A percentile compares a stretch with the other conserved stretches of the same genome.
phyloP scores from a whole-genome alignment of 2,329 filamentous ascomycete species.

The Incumbomyces delicatus region DNA sequence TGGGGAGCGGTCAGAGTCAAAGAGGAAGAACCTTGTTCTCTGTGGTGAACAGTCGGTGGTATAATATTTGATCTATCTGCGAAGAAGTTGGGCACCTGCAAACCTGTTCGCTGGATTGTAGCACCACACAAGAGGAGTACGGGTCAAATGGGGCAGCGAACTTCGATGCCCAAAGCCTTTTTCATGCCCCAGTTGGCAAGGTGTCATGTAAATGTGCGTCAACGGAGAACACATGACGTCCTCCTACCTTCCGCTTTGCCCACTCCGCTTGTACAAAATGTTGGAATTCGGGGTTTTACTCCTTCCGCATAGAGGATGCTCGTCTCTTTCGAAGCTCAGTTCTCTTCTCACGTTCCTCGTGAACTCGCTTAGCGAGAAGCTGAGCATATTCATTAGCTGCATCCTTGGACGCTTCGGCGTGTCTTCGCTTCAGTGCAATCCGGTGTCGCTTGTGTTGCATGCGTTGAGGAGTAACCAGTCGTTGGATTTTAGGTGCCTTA shows the following conservation, averaged over 20 bases:
- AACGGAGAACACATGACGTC: neutral
- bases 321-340: slow-evolving; percentile 92
- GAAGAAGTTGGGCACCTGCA: neutral
- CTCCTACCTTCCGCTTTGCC: neutral
- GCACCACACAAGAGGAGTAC: neutral
- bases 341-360: slow-evolving; percentile 90
- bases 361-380: slow-evolving; percentile 91
- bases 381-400: slow-evolving; percentile 97
- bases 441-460: slow-evolving; percentile 99
- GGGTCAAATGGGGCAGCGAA: neutral
- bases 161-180: neutral
- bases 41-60: neutral
- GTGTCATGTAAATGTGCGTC: neutral
- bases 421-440: slow-evolving; percentile 95
- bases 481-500: slow-evolving; percentile 99
- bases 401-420: slow-evolving; percentile 94
- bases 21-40: neutral
- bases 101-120: slow-evolving; percentile 1
- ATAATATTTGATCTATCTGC: neutral
- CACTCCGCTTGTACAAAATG: neutral
- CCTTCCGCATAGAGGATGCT: slow-evolving; percentile 89
- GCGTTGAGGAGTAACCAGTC: slow-evolving; percentile 97
- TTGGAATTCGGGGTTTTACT: slow-evolving; percentile 34
- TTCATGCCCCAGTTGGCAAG: neutral
- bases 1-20: too few species aligned